Evolutionary conservation across 306 rosid genomes (phyloP).

Genomic region (Trifolium repens): DNA sequence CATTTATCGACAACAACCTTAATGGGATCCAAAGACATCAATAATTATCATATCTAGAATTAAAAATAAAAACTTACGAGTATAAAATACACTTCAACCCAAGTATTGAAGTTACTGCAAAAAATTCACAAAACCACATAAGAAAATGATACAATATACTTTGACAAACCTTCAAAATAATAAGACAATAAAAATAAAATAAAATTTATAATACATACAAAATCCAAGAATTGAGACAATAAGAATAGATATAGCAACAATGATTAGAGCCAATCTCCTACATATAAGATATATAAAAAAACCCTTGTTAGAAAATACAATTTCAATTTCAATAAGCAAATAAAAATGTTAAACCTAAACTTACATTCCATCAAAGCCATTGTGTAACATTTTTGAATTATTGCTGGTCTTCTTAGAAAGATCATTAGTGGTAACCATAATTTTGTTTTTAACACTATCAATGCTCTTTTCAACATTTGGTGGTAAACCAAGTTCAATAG

Average conservation of each 20-base stretch:
- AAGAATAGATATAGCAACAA: conserved; percentile 64
- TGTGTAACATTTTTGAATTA: conserved; percentile 35
- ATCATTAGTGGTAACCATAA: conserved; percentile 25
- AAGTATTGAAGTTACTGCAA: conserved; percentile 66
- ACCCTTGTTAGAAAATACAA: background rate
- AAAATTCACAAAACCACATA: conserved; percentile 16
- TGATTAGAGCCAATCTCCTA: conserved; percentile 67
- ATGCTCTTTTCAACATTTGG: conserved; percentile 25
- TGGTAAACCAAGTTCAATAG: conserved; percentile 38
- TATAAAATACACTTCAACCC: conserved; percentile 64
- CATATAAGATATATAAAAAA: background rate
- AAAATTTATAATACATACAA: conserved; percentile 50
- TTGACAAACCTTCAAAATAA: background rate
- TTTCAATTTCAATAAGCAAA: background rate
- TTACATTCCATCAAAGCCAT: conserved; percentile 40
- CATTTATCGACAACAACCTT: conserved; percentile 15
- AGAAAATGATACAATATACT: conserved; percentile 6
- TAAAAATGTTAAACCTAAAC: background rate
- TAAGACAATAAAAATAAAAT: conserved; percentile 4
- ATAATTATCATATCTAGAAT: background rate
- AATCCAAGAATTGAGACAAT: conserved; percentile 63
- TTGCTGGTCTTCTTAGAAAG: conserved; percentile 33
- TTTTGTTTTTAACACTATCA: conserved; percentile 29
- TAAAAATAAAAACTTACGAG: conserved; percentile 56
- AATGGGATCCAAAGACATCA: background rate